A percentile compares a stretch with the other conserved stretches of the same genome.
Evolutionary conservation across 164 flowering plant genomes (phyloP).

Genomic region (Dillenia suffruticosa): DNA sequence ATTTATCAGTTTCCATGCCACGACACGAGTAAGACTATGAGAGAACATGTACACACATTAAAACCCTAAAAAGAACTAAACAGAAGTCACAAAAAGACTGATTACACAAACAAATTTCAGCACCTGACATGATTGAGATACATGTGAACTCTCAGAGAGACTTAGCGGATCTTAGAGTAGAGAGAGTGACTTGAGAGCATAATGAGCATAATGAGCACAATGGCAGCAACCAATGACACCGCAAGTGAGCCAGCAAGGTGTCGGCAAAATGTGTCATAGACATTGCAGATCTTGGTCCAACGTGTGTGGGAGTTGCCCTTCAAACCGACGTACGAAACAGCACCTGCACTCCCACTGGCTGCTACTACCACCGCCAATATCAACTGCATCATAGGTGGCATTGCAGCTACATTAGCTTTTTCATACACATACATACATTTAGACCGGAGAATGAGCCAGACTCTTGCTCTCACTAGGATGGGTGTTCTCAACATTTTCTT

Average conservation of each 20-base stretch:
- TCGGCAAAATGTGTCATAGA: conserved; percentile 30
- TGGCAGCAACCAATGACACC: conserved; percentile 25
- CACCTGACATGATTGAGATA: no score
- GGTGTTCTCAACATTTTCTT: no score
- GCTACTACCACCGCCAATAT: conserved; percentile 47
- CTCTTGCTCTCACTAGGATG: no score
- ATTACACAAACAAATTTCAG: no score
- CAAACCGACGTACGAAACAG: conserved; percentile 41
- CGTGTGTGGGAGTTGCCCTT: conserved; percentile 39
- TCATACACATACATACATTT: no score
- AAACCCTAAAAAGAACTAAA: no score
- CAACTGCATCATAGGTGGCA: conserved; percentile 28
- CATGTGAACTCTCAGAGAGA: background rate
- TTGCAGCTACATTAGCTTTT: background rate
- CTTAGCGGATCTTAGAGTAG: conserved; percentile 4
- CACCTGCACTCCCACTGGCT: conserved; percentile 52
- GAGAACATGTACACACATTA: no score
- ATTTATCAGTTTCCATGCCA: no score
- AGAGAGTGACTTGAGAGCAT: conserved; percentile 25
- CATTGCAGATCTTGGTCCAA: conserved; percentile 42
- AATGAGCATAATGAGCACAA: conserved; percentile 32
- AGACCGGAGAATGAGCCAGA: no score
- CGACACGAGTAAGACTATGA: no score
- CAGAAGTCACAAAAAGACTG: no score
- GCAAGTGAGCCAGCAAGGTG: conserved; percentile 28